Evolutionary conservation across 192 early-diverging fungal species (phyloP), one percentile per base, ranked within the genome.

Genomic region (Jimgerdemannia lactiflua): DNA sequence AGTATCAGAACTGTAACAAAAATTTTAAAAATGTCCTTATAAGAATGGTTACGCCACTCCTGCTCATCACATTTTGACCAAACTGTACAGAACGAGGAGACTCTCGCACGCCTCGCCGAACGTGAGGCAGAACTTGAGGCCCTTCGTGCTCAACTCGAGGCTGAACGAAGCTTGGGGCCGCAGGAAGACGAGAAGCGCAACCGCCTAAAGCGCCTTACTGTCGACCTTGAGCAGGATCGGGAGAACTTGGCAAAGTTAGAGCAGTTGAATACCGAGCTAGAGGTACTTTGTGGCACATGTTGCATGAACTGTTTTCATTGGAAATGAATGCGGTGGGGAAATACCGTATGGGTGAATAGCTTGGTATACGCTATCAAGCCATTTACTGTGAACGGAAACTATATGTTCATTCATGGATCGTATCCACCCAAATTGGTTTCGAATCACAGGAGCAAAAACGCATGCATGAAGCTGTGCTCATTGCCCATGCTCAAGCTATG

Each of bases 51-150:
- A n/a, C n/a, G n/a, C n/a, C n/a, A n/a, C n/a, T n/a, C n/a, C n/a
- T n/a, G n/a, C n/a, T n/a, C n/a, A n/a, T n/a, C n/a, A n/a, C n/a
- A n/a, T n/a, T n/a, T n/a, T n/a, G n/a, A n/a, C n/a, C n/a, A n/a
- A n/a, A n/a, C n/a, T n/a, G n/a, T n/a, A 70, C 64, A 82, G 81
- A 82, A 82, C 64, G 63, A 76, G 39, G 81, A 78, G 39, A 74
- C 77, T 10, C 42, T 82, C 20, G 59, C 43, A 64, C 75, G 69
- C 67, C 67, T 82, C 29, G 71, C 74, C 43, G 63, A 72, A 29
- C 70, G 72, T 18, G 81, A 82, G 44, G 69, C 74, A 43, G 81
- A 82, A 42, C 63, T 82, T 39, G 77, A 79, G 7, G 63, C 65
- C 42, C 70, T 81, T 39, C 74, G 72, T 8, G 65, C 40, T 8